Conservation (phyloP, 441 rosid species). For the Populus hybrid region DNA sequence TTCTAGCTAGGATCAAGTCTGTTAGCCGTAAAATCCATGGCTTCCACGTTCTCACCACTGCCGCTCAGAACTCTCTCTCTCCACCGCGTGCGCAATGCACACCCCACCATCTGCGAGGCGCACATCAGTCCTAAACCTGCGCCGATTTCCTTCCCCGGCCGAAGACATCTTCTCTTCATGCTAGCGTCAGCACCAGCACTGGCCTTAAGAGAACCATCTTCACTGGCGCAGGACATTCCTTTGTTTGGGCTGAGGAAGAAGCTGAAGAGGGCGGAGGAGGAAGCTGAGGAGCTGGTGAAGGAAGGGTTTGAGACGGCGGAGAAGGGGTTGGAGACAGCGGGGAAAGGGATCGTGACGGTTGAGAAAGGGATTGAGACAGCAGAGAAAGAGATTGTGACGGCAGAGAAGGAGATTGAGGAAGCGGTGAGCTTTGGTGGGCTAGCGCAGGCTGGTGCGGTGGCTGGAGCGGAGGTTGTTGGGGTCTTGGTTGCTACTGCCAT, state of each 20-base stretch:
- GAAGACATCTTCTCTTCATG: conserved; percentile 55
- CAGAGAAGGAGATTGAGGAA: conserved; percentile 33
- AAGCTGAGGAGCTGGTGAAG: conserved; percentile 63
- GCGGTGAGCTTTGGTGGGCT: conserved; percentile 60
- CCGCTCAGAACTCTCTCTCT: conserved; percentile 24
- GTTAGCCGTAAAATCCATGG: conserved; percentile 25
- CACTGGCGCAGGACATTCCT: conserved; percentile 62
- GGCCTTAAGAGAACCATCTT: conserved; percentile 30
- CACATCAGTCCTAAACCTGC: conserved; percentile 20
- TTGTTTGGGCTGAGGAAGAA: conserved; percentile 81
- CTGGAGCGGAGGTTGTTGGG: conserved; percentile 70
- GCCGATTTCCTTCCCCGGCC: conserved; percentile 30
- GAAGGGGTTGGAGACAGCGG: conserved; percentile 55
- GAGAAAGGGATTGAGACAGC: conserved; percentile 55
- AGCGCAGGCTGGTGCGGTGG: conserved; percentile 80
- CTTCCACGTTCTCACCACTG: conserved; percentile 38
- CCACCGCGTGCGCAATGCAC: conserved; percentile 24
- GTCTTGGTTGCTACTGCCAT: conserved; percentile 65
- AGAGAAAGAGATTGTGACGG: conserved; percentile 35
- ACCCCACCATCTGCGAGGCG: conserved; percentile 29
- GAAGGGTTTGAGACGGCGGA: conserved; percentile 79
- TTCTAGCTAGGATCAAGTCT: no score
- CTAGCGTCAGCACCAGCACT: conserved; percentile 52
- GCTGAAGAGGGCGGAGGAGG: conserved; percentile 65
- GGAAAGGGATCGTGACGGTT: conserved; percentile 45